A percentile compares a stretch with the other conserved stretches of the same genome.
Evolutionary conservation across 371 early-diverging fungal species (phyloP).

Genomic region (Funneliformis caledonium): DNA sequence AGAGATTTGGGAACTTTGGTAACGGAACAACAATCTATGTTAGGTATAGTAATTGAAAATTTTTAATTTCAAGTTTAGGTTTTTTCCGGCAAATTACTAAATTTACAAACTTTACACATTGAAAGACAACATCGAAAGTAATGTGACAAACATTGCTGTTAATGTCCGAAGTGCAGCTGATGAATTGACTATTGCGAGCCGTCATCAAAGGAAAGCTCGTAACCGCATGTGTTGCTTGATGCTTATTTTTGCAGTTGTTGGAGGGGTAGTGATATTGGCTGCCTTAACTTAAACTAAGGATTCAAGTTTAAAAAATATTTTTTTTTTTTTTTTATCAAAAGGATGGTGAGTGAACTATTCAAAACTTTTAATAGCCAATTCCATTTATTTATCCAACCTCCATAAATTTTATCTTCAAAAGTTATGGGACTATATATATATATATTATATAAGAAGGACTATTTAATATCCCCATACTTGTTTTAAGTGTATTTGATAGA

Average conservation of each 20-base stretch:
- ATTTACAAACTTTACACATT: background rate
- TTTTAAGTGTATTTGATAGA: too few species aligned
- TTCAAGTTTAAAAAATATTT: background rate
- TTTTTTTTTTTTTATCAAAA: background rate
- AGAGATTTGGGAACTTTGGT: slow-evolving; percentile 95
- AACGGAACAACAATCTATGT: slow-evolving; percentile 90
- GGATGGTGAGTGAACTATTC: background rate
- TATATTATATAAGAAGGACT: background rate
- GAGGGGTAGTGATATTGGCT: slow-evolving; percentile 52
- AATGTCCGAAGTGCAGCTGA: slow-evolving; percentile 80
- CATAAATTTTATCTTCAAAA: background rate
- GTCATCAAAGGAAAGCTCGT: slow-evolving; percentile 79
- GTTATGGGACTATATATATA: background rate
- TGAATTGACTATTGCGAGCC: slow-evolving; percentile 80
- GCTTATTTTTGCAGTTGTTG: slow-evolving; percentile 72
- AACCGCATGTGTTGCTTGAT: slow-evolving; percentile 83
- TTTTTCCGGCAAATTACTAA: background rate
- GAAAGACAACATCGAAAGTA: slow-evolving; percentile 84
- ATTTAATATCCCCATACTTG: background rate
- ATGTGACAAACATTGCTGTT: slow-evolving; percentile 79
- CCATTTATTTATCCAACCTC: too few species aligned
- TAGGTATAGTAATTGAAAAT: slow-evolving; percentile 77
- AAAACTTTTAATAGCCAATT: background rate
- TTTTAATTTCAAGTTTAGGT: background rate
- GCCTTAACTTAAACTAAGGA: background rate